Percentiles rank a stretch among this genome's conserved stretches.
Evolutionary conservation across 192 early-diverging fungal genomes (phyloP).

Genomic region (Backusella australiensis): DNA sequence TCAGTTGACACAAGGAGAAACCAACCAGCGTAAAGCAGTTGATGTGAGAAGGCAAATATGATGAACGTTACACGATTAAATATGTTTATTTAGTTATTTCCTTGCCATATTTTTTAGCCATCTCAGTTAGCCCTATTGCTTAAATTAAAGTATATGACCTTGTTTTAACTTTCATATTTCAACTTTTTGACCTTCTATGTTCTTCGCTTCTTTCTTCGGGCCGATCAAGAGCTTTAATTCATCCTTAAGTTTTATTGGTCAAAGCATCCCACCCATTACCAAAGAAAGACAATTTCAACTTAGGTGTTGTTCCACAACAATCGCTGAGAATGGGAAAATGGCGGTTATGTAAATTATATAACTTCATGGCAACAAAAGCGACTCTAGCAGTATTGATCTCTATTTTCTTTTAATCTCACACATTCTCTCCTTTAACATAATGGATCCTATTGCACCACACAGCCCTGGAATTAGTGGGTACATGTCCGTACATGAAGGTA

Average conservation of each 20-base stretch:
- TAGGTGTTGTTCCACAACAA: background rate
- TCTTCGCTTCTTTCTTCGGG: background rate
- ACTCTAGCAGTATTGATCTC: background rate
- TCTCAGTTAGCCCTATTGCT: background rate
- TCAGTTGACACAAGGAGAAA: too few relatives aligned
- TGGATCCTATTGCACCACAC: constrained; percentile 31
- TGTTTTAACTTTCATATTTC: background rate
- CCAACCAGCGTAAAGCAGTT: too few relatives aligned
- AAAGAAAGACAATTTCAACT: background rate
- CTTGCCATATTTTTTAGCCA: too few relatives aligned
- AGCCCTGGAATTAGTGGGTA: constrained; percentile 32
- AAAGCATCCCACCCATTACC: background rate
- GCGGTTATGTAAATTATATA: background rate
- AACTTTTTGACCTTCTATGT: background rate
- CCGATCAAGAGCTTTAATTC: background rate
- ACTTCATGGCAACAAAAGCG: background rate
- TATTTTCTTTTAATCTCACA: background rate
- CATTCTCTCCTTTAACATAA: background rate
- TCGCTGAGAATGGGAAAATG: background rate
- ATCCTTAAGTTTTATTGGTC: background rate
- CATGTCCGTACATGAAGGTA: constrained; percentile 39
- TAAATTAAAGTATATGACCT: background rate
- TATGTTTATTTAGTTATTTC: too few relatives aligned
- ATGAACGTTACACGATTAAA: too few relatives aligned
- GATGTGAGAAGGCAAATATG: too few relatives aligned